These are phyloP conservation scores for Xylariales sp. DNA, from an alignment of 2,329 filamentous ascomycete genomes.

Conservation along the genomic window DNA sequence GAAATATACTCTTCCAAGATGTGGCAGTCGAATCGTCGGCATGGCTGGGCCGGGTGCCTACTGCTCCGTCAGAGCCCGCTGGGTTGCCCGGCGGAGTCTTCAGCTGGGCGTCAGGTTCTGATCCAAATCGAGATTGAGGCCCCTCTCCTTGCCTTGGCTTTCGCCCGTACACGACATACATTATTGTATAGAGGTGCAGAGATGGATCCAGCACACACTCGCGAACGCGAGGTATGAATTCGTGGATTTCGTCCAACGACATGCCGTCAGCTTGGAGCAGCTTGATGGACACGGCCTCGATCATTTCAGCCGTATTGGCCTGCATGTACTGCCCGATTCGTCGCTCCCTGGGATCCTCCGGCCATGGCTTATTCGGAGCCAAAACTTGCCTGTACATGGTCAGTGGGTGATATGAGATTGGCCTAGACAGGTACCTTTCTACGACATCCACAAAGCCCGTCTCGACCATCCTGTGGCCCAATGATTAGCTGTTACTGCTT, in stretches of 20 bases:
- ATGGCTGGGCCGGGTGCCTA: too few species aligned
- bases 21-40: too few species aligned
- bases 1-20: too few species aligned
- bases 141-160: conserved; percentile 4
- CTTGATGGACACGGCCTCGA: conserved; percentile 5
- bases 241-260: conserved; percentile 1
- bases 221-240: not conserved
- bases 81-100: too few species aligned
- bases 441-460: conserved; percentile 6
- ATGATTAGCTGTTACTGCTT: too few species aligned
- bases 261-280: conserved; percentile 6
- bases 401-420: not conserved
- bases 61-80: too few species aligned
- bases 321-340: conserved; percentile 8
- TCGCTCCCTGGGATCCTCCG: not conserved
- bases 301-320: conserved; percentile 1
- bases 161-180: conserved; percentile 5
- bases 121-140: too few species aligned
- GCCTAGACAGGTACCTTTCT: not conserved
- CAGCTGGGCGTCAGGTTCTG: too few species aligned
- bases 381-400: not conserved
- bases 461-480: conserved; percentile 2
- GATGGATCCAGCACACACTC: not conserved
- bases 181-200: conserved; percentile 4
- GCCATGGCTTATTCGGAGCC: conserved; percentile 8